Evolutionary conservation across 345 rosid genomes (phyloP).

Genomic region (Punica granatum): DNA sequence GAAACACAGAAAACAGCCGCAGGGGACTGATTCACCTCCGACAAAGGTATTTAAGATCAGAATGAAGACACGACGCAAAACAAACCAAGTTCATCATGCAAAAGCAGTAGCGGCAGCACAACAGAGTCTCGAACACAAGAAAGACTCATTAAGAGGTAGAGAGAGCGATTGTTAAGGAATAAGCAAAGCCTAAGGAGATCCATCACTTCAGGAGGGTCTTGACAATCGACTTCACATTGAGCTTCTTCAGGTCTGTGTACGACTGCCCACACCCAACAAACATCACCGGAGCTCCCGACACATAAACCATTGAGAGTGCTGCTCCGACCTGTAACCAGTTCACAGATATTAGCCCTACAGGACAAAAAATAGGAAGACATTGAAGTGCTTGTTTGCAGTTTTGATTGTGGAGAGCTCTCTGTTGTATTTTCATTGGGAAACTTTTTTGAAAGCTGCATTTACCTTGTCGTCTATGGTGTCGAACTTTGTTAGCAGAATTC

Average conservation of each 20-base stretch:
- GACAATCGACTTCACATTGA: conserved; percentile 77
- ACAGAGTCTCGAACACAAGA: neutral
- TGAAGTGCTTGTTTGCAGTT: neutral
- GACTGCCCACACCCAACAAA: conserved; percentile 99
- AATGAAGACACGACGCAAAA: neutral
- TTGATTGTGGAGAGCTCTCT: neutral
- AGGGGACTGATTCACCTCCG: conserved; percentile 3
- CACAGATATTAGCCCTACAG: neutral
- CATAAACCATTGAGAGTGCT: conserved; percentile 93
- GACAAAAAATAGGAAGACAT: neutral
- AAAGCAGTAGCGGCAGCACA: neutral
- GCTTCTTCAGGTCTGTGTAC: conserved; percentile 88
- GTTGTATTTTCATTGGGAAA: too few species aligned
- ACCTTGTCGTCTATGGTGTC: conserved; percentile 99
- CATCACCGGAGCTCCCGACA: conserved; percentile 95
- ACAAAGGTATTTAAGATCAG: neutral
- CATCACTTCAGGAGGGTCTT: conserved; percentile 87
- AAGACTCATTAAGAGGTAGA: neutral
- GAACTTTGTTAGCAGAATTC: conserved; percentile 89
- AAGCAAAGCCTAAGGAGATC: neutral
- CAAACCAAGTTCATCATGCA: neutral
- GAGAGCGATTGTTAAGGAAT: neutral
- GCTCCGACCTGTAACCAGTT: conserved; percentile 73
- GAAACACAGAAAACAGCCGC: neutral
- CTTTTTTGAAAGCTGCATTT: neutral